Evolutionary conservation across 1,284 basidiomycete genomes (phyloP).

Genomic region (Apiotrichum montevideense): DNA sequence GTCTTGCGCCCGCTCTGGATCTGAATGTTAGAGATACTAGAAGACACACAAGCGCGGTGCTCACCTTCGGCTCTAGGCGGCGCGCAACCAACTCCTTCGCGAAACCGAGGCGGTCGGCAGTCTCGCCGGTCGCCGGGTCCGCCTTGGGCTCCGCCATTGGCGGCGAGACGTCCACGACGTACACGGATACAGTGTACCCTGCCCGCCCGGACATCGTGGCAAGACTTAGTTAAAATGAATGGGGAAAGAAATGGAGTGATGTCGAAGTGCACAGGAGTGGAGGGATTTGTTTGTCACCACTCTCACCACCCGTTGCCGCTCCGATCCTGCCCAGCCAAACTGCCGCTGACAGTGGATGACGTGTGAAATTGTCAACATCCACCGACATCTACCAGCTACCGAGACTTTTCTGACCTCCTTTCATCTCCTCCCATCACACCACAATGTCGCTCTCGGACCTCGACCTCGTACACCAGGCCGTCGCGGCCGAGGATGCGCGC

Average conservation of each 20-base stretch:
- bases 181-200: slow-evolving; percentile 48
- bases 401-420: too few species aligned
- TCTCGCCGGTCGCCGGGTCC: slow-evolving; percentile 55
- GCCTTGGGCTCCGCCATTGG: slow-evolving; percentile 68
- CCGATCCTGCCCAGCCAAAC: too few species aligned
- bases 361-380: too few species aligned
- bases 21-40: slow-evolving; percentile 47
- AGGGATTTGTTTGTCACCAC: background rate
- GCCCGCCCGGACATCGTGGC: slow-evolving; percentile 30
- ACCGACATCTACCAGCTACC: too few species aligned
- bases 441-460: slow-evolving; percentile 40
- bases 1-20: slow-evolving; percentile 85
- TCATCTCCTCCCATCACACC: too few species aligned
- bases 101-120: slow-evolving; percentile 72
- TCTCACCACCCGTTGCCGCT: background rate
- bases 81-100: slow-evolving; percentile 77
- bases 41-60: slow-evolving; percentile 9
- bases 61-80: slow-evolving; percentile 80
- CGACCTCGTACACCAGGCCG: slow-evolving; percentile 42
- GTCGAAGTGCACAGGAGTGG: background rate
- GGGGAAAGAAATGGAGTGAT: background rate
- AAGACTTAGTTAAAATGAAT: background rate
- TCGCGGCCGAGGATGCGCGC: slow-evolving; percentile 23
- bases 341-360: too few species aligned
- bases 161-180: slow-evolving; percentile 76